phyloP scores from a whole-genome alignment of 2,329 filamentous ascomycete species.

The Pseudogymnoascus destructans region DNA sequence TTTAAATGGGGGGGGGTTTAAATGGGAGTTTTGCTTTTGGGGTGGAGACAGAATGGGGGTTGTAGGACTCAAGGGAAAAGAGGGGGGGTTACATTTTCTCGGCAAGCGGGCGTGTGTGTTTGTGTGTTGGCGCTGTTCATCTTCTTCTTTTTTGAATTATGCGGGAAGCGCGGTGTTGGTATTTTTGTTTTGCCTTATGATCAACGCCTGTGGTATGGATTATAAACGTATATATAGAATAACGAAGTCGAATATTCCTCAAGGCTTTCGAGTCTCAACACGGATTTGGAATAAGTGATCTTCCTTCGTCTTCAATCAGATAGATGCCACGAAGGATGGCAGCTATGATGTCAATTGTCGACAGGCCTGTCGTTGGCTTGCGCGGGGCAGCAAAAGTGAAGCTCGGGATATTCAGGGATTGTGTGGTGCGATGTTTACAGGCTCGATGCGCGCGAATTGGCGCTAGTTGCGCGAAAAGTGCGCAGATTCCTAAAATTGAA shows the following conservation, averaged over 20 bases:
- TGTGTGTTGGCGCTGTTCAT: neutral
- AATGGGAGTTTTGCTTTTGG: neutral
- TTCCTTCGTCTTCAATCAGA: neutral
- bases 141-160: neutral
- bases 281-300: neutral
- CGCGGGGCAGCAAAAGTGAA: no score
- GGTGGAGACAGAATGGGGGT: neutral
- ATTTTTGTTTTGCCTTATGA: neutral
- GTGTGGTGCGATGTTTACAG: no score
- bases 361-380: neutral
- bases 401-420: no score
- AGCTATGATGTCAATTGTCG: neutral
- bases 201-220: slow-evolving; percentile 1
- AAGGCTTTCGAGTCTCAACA: neutral
- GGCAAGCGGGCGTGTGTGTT: neutral
- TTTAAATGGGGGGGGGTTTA: neutral
- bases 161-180: neutral
- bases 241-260: neutral
- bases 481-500: no score
- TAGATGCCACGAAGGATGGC: neutral
- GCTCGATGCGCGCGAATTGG: no score
- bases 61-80: neutral
- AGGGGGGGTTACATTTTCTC: neutral
- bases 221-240: neutral
- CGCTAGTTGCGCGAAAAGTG: no score